A percentile compares a stretch with the other conserved stretches of the same genome.
Evolutionary conservation across 2,329 filamentous ascomycete species (phyloP).

Genomic region (Epichloe scottii): DNA sequence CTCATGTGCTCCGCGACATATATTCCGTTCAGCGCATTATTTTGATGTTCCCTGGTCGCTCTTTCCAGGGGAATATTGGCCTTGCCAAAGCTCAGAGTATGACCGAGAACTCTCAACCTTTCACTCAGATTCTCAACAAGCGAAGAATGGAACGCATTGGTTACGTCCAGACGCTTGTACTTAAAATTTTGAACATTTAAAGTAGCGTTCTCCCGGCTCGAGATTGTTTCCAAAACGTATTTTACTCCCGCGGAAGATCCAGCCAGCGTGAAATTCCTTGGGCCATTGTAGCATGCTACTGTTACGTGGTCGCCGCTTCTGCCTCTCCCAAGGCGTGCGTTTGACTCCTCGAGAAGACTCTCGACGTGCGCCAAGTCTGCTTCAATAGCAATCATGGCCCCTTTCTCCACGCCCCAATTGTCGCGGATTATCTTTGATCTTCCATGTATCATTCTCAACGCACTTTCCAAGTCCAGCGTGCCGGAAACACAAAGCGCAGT

Average conservation of each 20-base stretch:
- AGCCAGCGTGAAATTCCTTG: slow-evolving; percentile 28
- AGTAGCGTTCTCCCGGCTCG: background rate
- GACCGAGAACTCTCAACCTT: slow-evolving; percentile 14
- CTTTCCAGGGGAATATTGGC: slow-evolving; percentile 5
- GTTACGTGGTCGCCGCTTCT: slow-evolving; percentile 7
- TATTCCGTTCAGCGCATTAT: background rate
- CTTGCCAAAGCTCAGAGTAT: slow-evolving; percentile 2
- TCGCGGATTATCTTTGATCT: slow-evolving; percentile 20
- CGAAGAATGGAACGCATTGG: slow-evolving; percentile 34
- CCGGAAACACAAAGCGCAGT: slow-evolving; percentile 25
- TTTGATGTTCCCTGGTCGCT: background rate
- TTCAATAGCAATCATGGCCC: slow-evolving; percentile 27
- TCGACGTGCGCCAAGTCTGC: slow-evolving; percentile 12
- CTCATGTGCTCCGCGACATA: slow-evolving; percentile 26
- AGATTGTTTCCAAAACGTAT: background rate
- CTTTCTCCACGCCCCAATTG: slow-evolving; percentile 22
- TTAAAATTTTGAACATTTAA: slow-evolving; percentile 14
- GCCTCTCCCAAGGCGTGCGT: slow-evolving; percentile 3
- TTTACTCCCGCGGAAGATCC: slow-evolving; percentile 14
- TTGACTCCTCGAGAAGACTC: slow-evolving; percentile 6
- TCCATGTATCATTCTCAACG: slow-evolving; percentile 16
- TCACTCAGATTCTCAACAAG: slow-evolving; percentile 24
- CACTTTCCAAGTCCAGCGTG: slow-evolving; percentile 17
- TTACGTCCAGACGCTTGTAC: slow-evolving; percentile 28
- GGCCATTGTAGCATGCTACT: slow-evolving; percentile 37